Evolutionary conservation across 345 rosid species (phyloP).

Genomic region (Mallotus nudiflorus): DNA sequence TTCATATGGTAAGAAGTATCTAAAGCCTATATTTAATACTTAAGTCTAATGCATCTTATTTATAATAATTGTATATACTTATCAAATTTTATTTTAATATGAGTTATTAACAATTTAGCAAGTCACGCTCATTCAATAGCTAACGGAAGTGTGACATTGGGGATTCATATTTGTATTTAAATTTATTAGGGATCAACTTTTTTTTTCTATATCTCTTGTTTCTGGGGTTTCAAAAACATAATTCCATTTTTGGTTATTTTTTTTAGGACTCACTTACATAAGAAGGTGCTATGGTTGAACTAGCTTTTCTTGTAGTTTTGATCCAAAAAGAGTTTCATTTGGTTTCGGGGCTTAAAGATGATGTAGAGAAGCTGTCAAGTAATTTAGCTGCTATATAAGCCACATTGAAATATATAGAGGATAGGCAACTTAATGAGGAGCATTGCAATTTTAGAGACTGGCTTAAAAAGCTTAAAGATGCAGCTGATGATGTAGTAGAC

Average conservation of each 20-base stretch:
- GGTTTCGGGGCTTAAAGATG: background rate
- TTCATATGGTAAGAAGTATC: too few relatives aligned
- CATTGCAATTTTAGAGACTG: conserved; percentile 13
- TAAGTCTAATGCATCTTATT: too few relatives aligned
- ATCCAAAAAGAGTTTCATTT: background rate
- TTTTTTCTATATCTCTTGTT: background rate
- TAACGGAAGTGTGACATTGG: too few relatives aligned
- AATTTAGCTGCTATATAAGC: conserved; percentile 6
- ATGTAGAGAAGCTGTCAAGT: background rate
- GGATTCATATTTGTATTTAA: background rate
- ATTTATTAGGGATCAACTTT: background rate
- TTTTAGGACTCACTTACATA: background rate
- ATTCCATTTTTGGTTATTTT: background rate
- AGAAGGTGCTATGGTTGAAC: background rate
- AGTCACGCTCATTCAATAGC: too few relatives aligned
- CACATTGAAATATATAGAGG: background rate
- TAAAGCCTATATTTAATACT: too few relatives aligned
- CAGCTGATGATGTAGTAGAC: conserved; percentile 5
- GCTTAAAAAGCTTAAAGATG: conserved; percentile 8
- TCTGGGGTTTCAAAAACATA: background rate
- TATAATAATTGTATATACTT: too few relatives aligned
- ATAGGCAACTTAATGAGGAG: conserved; percentile 8
- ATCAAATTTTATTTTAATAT: too few relatives aligned
- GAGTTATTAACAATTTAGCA: too few relatives aligned
- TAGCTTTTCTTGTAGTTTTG: background rate